Base-by-base conservation (phyloP, 176 grass and related monocot species). In the Aegilops tauschii region DNA sequence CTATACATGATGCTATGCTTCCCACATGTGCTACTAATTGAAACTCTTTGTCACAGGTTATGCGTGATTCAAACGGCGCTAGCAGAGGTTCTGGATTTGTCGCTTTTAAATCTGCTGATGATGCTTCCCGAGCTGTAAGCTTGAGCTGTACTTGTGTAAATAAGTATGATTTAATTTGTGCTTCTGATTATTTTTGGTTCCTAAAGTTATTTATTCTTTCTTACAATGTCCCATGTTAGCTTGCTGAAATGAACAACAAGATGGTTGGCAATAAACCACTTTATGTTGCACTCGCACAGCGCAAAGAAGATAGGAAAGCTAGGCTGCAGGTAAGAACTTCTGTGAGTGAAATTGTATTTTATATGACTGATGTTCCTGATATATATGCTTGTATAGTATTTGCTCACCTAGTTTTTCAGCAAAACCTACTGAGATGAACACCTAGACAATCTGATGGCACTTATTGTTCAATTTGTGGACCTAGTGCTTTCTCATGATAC, bases 51-150 rank as follows among this genome's bases (percentile, higher is more conserved):
- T 89, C 68, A 52, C 70, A 99, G 97, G 87, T 99, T 39, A 99
- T 99, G 97, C 85, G 84, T 37, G 97, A 99, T 79, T 87, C 89
- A 2, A 94, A 90, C 81, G 97, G 92, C 80, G 78, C 83, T 39
- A 99, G 97, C 79, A 93, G 88, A 84, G 97, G 97, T 77, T 92
- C 92, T 87, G 97, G 94, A 65, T 99, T 99, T 96, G 97, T 99
- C 82, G 88, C 92, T 37, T 99, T 99, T 77, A 87, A 91, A 89
- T 93, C 92, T 70, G 70, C 89, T 44, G 92, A 94, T 78, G 90
- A 94, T 90, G 97, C 94, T 72, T 85, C 85, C 32, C 80, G 83
- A 86, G 97, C 97, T 73, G 97, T 99, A 93, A 90, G 94, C 58
- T 76, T 37, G 62, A 13, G 27, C 52, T 83, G 12, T 31, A 69